phyloP scores from a whole-genome alignment of 108 stramenopile species.

The Mediolabrus comicus region DNA sequence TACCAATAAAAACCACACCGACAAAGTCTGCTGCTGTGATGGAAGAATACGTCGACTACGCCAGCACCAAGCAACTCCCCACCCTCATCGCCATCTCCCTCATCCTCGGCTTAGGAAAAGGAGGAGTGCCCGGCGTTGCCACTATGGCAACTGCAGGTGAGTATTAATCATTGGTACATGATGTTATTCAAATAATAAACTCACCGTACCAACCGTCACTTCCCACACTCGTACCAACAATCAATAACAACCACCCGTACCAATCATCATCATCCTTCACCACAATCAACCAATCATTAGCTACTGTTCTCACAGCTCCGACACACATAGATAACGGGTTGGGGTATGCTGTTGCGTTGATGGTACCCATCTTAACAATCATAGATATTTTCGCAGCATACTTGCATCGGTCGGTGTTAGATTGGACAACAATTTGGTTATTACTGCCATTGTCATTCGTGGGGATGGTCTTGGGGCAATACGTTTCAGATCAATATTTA shows the following conservation, averaged over 20 bases:
- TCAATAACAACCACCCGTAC: too few species aligned
- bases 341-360: conserved; percentile 49
- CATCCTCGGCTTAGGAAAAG: conserved; percentile 53
- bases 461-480: conserved; percentile 50
- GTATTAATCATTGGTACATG: too few species aligned
- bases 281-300: conserved; percentile 49
- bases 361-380: conserved; percentile 54
- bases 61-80: conserved; percentile 38
- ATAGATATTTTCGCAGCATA: conserved; percentile 52
- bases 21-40: too few species aligned
- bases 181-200: too few species aligned
- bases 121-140: conserved; percentile 56
- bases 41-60: conserved; percentile 38
- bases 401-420: conserved; percentile 32
- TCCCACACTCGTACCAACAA: too few species aligned
- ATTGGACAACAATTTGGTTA: conserved; percentile 39
- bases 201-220: too few species aligned
- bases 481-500: conserved; percentile 29
- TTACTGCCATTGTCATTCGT: conserved; percentile 45
- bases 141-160: too few species aligned
- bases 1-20: too few species aligned
- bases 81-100: conserved; percentile 42
- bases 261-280: too few species aligned
- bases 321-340: conserved; percentile 31
- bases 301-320: conserved; percentile 53